A percentile compares a stretch with the other conserved stretches of the same genome.
Evolutionary conservation across 164 flowering plant species (phyloP).

Genomic region (Berberis thunbergii): DNA sequence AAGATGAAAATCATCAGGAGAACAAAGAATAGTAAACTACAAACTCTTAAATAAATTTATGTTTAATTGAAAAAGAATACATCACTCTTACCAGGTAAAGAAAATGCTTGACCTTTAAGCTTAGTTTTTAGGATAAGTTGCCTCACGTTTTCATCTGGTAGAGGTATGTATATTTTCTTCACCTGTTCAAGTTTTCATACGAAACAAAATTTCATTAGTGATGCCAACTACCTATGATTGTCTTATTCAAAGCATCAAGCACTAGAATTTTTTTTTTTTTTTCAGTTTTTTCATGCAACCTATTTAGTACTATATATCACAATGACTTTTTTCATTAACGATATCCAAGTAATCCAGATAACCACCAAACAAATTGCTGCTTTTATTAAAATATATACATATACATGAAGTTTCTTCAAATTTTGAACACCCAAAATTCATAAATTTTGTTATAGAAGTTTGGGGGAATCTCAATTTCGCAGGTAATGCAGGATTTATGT

Average conservation of each 20-base stretch:
- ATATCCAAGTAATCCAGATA: too few relatives aligned
- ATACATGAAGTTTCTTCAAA: too few relatives aligned
- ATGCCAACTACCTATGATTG: not conserved
- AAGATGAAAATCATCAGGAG: not conserved
- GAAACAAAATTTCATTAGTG: slow-evolving; percentile 3
- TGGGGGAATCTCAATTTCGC: too few relatives aligned
- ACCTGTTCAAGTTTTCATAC: slow-evolving; percentile 44
- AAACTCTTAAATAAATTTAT: not conserved
- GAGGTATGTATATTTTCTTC: slow-evolving; percentile 86
- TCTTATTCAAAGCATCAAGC: not conserved
- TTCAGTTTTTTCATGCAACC: too few relatives aligned
- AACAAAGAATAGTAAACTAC: not conserved
- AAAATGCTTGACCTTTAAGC: slow-evolving; percentile 83
- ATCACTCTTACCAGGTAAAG: slow-evolving; percentile 66
- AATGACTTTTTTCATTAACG: too few relatives aligned
- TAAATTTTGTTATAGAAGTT: too few relatives aligned
- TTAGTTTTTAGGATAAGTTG: slow-evolving; percentile 63
- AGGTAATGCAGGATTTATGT: too few relatives aligned
- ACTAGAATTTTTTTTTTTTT: not conserved
- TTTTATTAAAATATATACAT: too few relatives aligned
- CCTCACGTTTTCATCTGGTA: slow-evolving; percentile 81
- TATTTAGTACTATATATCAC: too few relatives aligned
- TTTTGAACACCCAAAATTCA: too few relatives aligned
- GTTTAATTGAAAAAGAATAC: too few relatives aligned
- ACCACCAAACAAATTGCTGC: too few relatives aligned